Evolutionary conservation across 2,329 filamentous ascomycete species (phyloP).

Genomic region (Gliomastix tumulicola): DNA sequence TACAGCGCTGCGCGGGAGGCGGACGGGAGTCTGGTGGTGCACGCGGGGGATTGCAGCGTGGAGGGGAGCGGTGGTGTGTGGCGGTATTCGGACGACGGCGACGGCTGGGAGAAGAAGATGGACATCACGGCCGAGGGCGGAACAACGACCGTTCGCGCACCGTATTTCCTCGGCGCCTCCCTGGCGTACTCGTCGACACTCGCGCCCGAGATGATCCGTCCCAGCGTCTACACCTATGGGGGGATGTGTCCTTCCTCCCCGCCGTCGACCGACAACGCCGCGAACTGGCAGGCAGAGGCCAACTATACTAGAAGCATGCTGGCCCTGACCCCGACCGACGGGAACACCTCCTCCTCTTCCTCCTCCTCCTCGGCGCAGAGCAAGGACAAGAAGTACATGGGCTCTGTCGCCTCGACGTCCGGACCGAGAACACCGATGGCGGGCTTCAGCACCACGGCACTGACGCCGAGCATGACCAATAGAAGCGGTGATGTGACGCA

Average conservation of each 20-base stretch:
- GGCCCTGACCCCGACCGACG: constrained; percentile 44
- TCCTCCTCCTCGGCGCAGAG: background rate
- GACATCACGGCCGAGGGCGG: constrained; percentile 11
- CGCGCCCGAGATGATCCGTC: constrained; percentile 42
- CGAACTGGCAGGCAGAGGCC: constrained; percentile 59
- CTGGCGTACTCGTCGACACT: constrained; percentile 62
- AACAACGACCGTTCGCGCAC: constrained; percentile 18
- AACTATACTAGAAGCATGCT: constrained; percentile 79
- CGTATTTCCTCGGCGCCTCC: constrained; percentile 45
- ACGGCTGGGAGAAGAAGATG: constrained; percentile 22
- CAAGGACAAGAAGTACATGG: constrained; percentile 21
- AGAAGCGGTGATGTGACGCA: constrained; percentile 59
- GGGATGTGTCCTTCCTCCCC: constrained; percentile 70
- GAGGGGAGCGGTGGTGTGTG: constrained; percentile 51
- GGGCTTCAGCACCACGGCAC: constrained; percentile 74
- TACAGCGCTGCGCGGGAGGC: constrained; percentile 63
- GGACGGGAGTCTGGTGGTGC: constrained; percentile 65
- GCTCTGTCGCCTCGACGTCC: constrained; percentile 31
- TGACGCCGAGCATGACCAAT: constrained; percentile 65
- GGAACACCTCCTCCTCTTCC: constrained; percentile 3
- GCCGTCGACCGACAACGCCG: constrained; percentile 18
- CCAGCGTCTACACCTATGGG: constrained; percentile 69
- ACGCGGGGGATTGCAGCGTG: constrained; percentile 64
- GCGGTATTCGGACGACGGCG: constrained; percentile 50
- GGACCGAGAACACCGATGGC: constrained; percentile 74